Base-by-base conservation (phyloP, 345 rosid species). In the Gossypium anomalum region DNA sequence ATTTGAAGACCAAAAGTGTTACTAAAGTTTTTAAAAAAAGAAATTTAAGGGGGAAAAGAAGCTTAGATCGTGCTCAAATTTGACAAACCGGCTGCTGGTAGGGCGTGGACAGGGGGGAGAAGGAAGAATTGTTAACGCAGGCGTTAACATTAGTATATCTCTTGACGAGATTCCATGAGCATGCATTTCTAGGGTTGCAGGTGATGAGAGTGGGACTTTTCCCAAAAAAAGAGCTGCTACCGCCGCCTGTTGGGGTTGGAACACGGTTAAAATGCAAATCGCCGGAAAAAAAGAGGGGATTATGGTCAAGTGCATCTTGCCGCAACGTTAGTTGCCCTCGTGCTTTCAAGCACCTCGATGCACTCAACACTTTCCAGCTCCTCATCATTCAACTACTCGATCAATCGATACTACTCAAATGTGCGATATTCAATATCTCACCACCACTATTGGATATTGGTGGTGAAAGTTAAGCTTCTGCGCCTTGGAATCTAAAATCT, bases 91-190 rank as follows among this genome's bases (percentile, higher is more conserved):
- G 77, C 22, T 29, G 82, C 2, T 58, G 74, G 9, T 12, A 14
- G 19, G 68, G 68, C 45, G 72, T 4, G 25, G 77, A 34, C 7
- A 34, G 7, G 41, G 41, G 64, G 11, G 84, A 81, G 15, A 73
- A 71, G 9, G 79, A 58, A 0, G 77, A 77, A 20, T 76, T 83
- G n/a, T 84, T 77, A 22, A 83, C 84, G 60, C 80, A 87, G 78
- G 80, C 82, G 49, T 80, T 72, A 67, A 81, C 47, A 61, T 14
- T 25, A 53, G 41, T 52, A 12, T 16, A 43, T 44, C n/a, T 67
- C 8, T 49, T 12, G 25, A 57, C 29, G 56, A 44, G 60, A 73
- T 60, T 71, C 78, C 82, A 60, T 75, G 77, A 74, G 29, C 45
- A 44, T 64, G 71, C 16, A 22, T 14, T 12, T 22, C 62, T 58